Percentiles rank a stretch among this genome's conserved stretches.
Conservation (phyloP, 345 rosid genomes). For the Anacardium occidentale region DNA sequence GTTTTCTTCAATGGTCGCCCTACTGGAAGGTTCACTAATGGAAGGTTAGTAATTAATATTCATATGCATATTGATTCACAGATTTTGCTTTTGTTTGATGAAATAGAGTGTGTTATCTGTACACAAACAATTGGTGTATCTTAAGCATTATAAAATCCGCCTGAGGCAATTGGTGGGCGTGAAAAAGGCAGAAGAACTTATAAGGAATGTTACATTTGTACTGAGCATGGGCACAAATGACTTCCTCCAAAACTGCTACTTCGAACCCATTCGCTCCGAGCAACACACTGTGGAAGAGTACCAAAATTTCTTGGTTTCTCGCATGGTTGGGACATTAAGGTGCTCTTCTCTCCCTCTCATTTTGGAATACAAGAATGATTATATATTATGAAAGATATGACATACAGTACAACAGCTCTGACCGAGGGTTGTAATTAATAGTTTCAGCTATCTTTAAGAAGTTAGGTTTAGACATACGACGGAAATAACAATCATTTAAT, state of each 20-base stretch:
- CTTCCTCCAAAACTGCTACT: conserved; percentile 69
- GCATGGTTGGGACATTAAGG: conserved; percentile 34
- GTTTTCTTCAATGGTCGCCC: conserved; percentile 58
- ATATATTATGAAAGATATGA: no score
- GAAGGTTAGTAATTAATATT: conserved; percentile 46
- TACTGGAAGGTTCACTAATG: conserved; percentile 65
- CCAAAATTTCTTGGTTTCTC: conserved; percentile 49
- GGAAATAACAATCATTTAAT: neutral
- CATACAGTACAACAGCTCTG: no score
- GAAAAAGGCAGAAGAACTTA: conserved; percentile 44
- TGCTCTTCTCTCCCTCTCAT: no score
- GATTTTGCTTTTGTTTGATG: neutral
- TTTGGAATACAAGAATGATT: no score
- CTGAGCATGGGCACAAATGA: conserved; percentile 87
- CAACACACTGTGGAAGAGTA: conserved; percentile 54
- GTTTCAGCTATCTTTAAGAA: neutral
- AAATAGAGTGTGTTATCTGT: conserved; percentile 63
- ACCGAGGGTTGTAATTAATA: no score
- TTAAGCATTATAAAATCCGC: conserved; percentile 67
- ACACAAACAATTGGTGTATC: conserved; percentile 55
- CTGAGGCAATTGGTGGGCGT: conserved; percentile 51
- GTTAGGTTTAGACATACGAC: neutral
- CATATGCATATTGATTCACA: no score
- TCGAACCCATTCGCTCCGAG: conserved; percentile 63
- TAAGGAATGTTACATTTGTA: conserved; percentile 47